These are phyloP conservation scores for Musa acuminata DNA, from an alignment of 176 grass and related monocot genomes.

Conservation along the genomic window DNA sequence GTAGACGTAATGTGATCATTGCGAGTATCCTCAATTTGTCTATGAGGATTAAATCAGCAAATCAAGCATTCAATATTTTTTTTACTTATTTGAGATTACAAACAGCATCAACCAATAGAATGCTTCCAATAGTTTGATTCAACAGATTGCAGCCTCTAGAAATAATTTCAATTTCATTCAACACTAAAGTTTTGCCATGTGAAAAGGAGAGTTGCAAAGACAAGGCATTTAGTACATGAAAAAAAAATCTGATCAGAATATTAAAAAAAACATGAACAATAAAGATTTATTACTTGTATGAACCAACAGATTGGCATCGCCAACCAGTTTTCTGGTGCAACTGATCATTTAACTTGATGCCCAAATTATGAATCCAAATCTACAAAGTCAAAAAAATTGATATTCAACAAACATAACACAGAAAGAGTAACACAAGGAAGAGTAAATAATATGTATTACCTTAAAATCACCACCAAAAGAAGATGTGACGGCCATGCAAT, in stretches of 20 bases:
- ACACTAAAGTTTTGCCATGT: not conserved
- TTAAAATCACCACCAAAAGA: conserved; percentile 91
- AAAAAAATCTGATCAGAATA: conserved; percentile 20
- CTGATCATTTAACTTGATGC: conserved; percentile 31
- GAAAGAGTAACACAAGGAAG: conserved; percentile 1
- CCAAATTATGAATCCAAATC: conserved; percentile 56
- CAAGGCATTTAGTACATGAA: not conserved
- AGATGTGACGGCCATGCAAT: conserved; percentile 62
- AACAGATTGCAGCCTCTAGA: too few relatives aligned
- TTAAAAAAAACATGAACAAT: not conserved
- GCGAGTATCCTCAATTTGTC: too few relatives aligned
- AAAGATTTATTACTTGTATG: conserved; percentile 63
- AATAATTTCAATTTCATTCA: not conserved
- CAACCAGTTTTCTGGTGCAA: conserved; percentile 55
- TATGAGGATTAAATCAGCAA: too few relatives aligned
- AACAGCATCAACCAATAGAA: too few relatives aligned
- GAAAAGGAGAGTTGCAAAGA: not conserved
- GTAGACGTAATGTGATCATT: too few relatives aligned
- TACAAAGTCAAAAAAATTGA: conserved; percentile 19
- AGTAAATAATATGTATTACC: conserved; percentile 28
- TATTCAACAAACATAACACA: conserved; percentile 11
- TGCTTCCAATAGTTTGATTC: too few relatives aligned
- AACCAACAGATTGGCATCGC: conserved; percentile 96
- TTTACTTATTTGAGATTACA: too few relatives aligned
- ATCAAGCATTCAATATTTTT: too few relatives aligned